Conservation (phyloP, 2,329 filamentous ascomycete species). For the Colletotrichum abscissum region DNA sequence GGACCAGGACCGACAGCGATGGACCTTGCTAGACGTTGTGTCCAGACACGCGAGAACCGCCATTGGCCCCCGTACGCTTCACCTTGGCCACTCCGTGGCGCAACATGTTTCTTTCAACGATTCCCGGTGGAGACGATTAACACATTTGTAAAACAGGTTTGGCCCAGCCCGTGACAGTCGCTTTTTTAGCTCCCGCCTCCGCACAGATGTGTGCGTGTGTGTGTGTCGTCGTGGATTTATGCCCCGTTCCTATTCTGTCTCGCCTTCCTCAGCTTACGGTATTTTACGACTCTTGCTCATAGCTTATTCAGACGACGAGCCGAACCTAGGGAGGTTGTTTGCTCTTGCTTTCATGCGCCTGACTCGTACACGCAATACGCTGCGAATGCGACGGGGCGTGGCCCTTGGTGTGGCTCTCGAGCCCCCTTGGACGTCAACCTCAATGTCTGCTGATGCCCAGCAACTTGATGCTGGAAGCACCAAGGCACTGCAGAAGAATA, state of each 20-base stretch:
- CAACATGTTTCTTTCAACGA: background rate
- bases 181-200: conserved; percentile 23
- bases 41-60: background rate
- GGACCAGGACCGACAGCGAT: conserved; percentile 17
- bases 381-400: background rate
- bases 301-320: conserved; percentile 30
- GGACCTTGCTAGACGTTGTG: conserved; percentile 3
- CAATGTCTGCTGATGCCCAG: conserved; percentile 14
- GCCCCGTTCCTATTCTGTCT: conserved; percentile 3
- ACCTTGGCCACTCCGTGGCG: background rate
- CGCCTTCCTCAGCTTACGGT: background rate
- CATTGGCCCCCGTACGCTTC: background rate
- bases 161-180: background rate
- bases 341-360: conserved; percentile 14
- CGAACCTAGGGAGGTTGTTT: background rate
- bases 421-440: conserved; percentile 7
- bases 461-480: background rate
- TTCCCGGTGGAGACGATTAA: background rate
- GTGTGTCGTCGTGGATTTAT: background rate
- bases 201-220: conserved; percentile 15
- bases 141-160: conserved; percentile 10
- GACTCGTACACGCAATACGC: conserved; percentile 9
- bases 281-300: background rate
- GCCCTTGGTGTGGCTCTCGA: conserved; percentile 5
- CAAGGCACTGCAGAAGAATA: conserved; percentile 1